Conservation (phyloP, 2,329 filamentous ascomycete species). For the Cladosporium austrohemisphaericum region DNA sequence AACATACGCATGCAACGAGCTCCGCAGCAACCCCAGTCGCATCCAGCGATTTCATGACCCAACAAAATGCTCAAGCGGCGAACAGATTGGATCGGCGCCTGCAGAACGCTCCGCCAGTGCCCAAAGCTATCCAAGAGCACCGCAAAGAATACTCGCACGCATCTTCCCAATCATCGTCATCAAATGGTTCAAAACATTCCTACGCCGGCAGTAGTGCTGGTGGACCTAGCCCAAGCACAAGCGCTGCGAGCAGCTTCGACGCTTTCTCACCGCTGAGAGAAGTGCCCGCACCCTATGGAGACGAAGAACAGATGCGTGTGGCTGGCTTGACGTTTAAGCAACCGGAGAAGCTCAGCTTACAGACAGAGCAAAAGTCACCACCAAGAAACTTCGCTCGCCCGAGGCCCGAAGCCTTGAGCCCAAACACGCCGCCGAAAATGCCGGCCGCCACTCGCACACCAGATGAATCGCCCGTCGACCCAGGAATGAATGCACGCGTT, state of each 20-base stretch:
- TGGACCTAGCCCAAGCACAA: slow-evolving; percentile 29
- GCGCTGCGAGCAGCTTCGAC: slow-evolving; percentile 33
- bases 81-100: slow-evolving; percentile 25
- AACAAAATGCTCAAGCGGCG: not conserved
- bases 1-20: not conserved
- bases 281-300: slow-evolving; percentile 17
- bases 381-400: slow-evolving; percentile 21
- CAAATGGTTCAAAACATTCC: slow-evolving; percentile 26
- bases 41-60: slow-evolving; percentile 1
- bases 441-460: slow-evolving; percentile 13
- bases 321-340: slow-evolving; percentile 23
- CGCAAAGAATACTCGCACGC: slow-evolving; percentile 26
- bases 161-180: slow-evolving; percentile 30
- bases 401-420: slow-evolving; percentile 1
- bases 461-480: slow-evolving; percentile 32
- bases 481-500: slow-evolving; percentile 16
- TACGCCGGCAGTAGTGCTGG: slow-evolving; percentile 25
- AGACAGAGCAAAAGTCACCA: slow-evolving; percentile 26
- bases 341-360: slow-evolving; percentile 25
- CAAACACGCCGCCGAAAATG: slow-evolving; percentile 5
- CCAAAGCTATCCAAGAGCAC: slow-evolving; percentile 27
- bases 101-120: slow-evolving; percentile 33
- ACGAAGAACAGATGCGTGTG: slow-evolving; percentile 27
- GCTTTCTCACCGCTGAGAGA: slow-evolving; percentile 24
- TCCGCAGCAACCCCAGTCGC: slow-evolving; percentile 2